phyloP scores from a whole-genome alignment of 1,139 yeast species.

The Debaryomyces robertsiae region DNA sequence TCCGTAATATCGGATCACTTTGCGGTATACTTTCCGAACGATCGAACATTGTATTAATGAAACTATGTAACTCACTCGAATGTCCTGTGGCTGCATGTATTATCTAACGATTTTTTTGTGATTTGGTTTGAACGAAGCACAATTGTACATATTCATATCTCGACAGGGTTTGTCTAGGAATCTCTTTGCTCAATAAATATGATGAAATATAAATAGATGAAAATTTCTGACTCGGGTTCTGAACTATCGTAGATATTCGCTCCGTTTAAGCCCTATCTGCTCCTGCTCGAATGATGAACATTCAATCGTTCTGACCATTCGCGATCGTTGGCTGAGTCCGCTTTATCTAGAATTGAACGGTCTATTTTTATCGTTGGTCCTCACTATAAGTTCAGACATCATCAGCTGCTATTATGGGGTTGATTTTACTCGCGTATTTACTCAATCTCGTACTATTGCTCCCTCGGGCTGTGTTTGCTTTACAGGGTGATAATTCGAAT shows the following conservation, averaged over 20 bases:
- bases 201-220: not conserved
- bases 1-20: not conserved
- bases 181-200: conserved; percentile 4
- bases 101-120: conserved; percentile 8
- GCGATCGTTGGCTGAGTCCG: no score
- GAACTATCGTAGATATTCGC: not conserved
- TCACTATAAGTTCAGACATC: no score
- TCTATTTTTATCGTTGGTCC: no score
- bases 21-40: no score
- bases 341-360: no score
- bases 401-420: no score
- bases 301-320: no score
- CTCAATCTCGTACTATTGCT: not conserved
- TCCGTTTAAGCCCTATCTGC: no score
- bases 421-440: no score
- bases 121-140: conserved; percentile 2
- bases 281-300: no score
- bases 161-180: conserved; percentile 2
- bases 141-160: conserved; percentile 8
- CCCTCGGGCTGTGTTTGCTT: not conserved
- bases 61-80: conserved; percentile 7
- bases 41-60: conserved; percentile 3
- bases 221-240: not conserved
- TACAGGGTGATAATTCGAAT: not conserved
- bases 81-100: conserved; percentile 3